Conservation (phyloP, 371 early-diverging fungal species). For the Lichtheimia ornata region DNA sequence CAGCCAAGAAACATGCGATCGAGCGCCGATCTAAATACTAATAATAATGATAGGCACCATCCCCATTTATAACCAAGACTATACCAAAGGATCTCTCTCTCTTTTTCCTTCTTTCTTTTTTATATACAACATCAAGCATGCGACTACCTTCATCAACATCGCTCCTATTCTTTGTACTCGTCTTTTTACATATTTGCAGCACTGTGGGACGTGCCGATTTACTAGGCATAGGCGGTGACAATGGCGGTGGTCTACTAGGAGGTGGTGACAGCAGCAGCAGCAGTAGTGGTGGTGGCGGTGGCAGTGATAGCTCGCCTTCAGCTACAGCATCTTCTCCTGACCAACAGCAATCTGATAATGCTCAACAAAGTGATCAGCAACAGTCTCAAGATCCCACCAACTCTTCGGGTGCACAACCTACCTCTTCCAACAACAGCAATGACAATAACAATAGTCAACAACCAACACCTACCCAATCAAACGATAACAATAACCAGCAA, state of each 20-base stretch:
- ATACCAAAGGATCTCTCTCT: not conserved
- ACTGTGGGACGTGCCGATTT: conserved; percentile 1
- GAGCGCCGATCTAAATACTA: no score
- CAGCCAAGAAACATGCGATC: no score
- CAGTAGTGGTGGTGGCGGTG: not conserved
- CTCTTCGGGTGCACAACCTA: conserved; percentile 3
- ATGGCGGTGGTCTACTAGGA: not conserved
- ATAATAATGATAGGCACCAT: not conserved
- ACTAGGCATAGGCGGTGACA: not conserved
- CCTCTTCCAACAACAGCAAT: not conserved
- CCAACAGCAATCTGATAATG: conserved; percentile 1
- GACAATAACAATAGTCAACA: not conserved
- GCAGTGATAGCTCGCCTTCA: not conserved
- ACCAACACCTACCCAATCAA: not conserved
- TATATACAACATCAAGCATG: conserved; percentile 7
- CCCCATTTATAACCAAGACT: not conserved
- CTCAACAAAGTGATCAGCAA: conserved; percentile 3
- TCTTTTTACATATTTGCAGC: conserved; percentile 1
- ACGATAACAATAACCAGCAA: not conserved
- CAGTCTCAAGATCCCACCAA: not conserved
- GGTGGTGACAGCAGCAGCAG: not conserved
- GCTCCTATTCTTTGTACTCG: not conserved
- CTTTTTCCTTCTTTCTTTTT: not conserved
- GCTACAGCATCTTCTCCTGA: not conserved
- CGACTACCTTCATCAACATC: conserved; percentile 6